A percentile compares a stretch with the other conserved stretches of the same genome.
These are phyloP conservation scores for Pseudogymnoascus sp. DNA, from an alignment of 2,329 filamentous ascomycete genomes.

Conservation along the genomic window DNA sequence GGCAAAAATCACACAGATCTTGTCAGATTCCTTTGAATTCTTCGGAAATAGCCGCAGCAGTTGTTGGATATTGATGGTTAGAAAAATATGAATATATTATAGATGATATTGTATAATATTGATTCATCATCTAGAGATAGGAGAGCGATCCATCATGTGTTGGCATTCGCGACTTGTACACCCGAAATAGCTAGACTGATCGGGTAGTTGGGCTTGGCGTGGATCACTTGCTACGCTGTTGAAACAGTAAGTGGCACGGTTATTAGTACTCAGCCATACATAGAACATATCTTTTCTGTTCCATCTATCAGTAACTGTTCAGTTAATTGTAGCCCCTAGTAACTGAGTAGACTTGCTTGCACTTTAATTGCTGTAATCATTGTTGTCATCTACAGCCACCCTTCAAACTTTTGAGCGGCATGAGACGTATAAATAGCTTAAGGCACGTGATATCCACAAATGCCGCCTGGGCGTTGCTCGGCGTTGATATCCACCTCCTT, in stretches of 20 bases:
- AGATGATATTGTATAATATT: neutral
- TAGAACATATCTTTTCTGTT: too few relatives aligned
- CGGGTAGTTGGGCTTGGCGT: neutral
- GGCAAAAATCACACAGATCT: neutral
- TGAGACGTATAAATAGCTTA: neutral
- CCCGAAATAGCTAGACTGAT: neutral
- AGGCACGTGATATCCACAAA: neutral
- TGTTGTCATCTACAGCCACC: too few relatives aligned
- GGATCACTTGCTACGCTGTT: too few relatives aligned
- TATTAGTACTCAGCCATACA: too few relatives aligned
- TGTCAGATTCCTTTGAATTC: neutral
- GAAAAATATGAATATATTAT: neutral
- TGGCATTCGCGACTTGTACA: neutral
- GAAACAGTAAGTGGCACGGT: too few relatives aligned
- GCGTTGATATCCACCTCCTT: neutral
- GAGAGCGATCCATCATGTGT: neutral
- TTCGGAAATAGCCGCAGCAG: neutral
- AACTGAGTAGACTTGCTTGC: too few relatives aligned
- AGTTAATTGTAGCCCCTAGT: too few relatives aligned
- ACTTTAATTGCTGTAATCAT: too few relatives aligned
- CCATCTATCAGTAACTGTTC: too few relatives aligned
- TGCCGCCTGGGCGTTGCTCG: neutral
- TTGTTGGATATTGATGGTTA: neutral
- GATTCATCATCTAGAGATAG: neutral
- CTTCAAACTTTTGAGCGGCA: too few relatives aligned